phyloP scores from a whole-genome alignment of 768 basidiomycete genomes.

The Rhodotorula kratochvilovae region DNA sequence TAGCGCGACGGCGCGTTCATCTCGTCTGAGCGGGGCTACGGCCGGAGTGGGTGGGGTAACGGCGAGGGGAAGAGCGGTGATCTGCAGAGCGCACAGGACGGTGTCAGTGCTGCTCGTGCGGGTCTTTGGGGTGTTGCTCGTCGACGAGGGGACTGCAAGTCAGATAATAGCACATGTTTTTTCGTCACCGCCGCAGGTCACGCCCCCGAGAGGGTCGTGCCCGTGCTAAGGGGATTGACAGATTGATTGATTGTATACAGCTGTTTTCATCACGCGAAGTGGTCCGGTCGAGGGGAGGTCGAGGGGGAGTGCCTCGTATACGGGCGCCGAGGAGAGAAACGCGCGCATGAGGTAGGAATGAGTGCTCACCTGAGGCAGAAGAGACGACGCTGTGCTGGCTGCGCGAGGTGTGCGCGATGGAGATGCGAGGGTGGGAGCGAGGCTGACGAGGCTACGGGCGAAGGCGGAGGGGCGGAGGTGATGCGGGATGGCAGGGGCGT shows the following conservation, averaged over 20 bases:
- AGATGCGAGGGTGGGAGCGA: background rate
- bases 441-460: background rate
- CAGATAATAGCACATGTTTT: slow-evolving; percentile 38
- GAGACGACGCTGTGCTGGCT: too few relatives aligned
- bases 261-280: slow-evolving; percentile 30
- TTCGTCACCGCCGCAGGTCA: slow-evolving; percentile 18
- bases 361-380: background rate
- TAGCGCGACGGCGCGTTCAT: slow-evolving; percentile 94
- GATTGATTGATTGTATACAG: slow-evolving; percentile 48
- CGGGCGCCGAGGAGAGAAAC: background rate
- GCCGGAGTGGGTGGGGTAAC: background rate
- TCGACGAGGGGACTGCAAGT: slow-evolving; percentile 17
- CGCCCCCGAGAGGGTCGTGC: background rate
- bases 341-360: background rate
- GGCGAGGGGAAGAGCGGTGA: too few relatives aligned
- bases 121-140: background rate
- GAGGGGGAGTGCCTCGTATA: background rate
- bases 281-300: background rate
- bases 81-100: background rate
- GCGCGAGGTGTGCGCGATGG: background rate
- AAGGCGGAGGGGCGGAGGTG: background rate
- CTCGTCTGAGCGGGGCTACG: slow-evolving; percentile 43
- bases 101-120: background rate
- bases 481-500: background rate
- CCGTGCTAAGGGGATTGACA: slow-evolving; percentile 56